Base-by-base conservation (phyloP, 2,329 filamentous ascomycete genomes). In the Fusarium chaquense region DNA sequence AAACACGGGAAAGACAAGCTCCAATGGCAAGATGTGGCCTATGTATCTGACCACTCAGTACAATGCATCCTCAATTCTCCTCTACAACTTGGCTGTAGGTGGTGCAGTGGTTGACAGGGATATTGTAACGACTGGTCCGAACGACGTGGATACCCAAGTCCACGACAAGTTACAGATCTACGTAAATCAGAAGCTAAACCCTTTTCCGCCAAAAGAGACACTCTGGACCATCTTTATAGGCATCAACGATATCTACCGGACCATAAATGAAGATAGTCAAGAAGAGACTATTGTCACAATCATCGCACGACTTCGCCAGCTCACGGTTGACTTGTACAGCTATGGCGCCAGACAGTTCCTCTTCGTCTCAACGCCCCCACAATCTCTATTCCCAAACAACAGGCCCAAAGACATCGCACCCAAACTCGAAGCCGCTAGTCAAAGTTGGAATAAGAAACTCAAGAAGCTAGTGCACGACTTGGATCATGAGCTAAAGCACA, bases 191-290 rank as follows among this genome's bases (percentile, higher is more conserved):
- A 38, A 59, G 6, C 43, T 33, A 4, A 35, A 13, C 1, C 24
- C 50, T 11, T 65, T 65, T 32, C 11, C 49, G 2, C 47, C 47
- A 0, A 60, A 43, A 5, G 32, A 30, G 30, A 65, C 61, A 0
- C 54, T 65, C 0, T 65, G 50, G 44, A 46, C 54, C 12, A 3
- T 65, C 0, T 65, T 65, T 7, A 65, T 65, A 22, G 62, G 62
- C 2, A 65, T 65, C 18, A 65, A 65, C 22, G 62, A 65, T 7
- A 65, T 65, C 24, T 65, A 65, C 16, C 54, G 62, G 18, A 65
- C 62, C 3, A 65, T 65, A 20, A 46, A 35, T 16, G 22, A 65
- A 3, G 36, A 28, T 1, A 6, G 60, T 13, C 62, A 65, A 4
- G 33, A 54, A 20, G 32, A 60, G 1, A 49, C 24, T 0, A 52